Evolutionary conservation across 176 grass and related monocot species (phyloP).

Genomic region (Eleusine coracana): DNA sequence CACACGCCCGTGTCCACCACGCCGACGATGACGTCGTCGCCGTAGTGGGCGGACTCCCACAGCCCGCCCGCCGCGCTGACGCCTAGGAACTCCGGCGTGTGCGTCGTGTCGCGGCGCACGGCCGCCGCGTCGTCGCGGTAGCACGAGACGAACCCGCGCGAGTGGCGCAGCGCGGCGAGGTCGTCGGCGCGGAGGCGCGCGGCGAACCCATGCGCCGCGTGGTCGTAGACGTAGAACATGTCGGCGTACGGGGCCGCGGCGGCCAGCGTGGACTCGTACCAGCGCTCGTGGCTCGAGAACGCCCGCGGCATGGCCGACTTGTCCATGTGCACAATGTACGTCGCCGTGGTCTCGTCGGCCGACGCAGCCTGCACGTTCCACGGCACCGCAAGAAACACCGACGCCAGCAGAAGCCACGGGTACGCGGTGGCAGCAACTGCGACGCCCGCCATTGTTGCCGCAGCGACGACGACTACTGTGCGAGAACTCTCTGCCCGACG

Average conservation of each 20-base stretch:
- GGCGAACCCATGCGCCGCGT: slow-evolving; percentile 72
- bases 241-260: not conserved
- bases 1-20: slow-evolving; percentile 73
- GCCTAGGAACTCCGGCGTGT: slow-evolving; percentile 77
- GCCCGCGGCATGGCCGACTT: slow-evolving; percentile 70
- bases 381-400: not conserved
- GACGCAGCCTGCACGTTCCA: not conserved
- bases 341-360: slow-evolving; percentile 5
- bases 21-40: slow-evolving; percentile 76
- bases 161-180: slow-evolving; percentile 41
- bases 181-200: slow-evolving; percentile 39
- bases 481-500: not conserved
- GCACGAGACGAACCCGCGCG: slow-evolving; percentile 64
- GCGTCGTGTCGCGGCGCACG: slow-evolving; percentile 68
- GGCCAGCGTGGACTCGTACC: slow-evolving; percentile 67
- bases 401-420: not conserved
- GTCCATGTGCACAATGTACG: slow-evolving; percentile 92
- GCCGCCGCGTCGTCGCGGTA: slow-evolving; percentile 56
- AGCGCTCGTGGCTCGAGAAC: slow-evolving; percentile 52
- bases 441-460: not conserved
- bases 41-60: slow-evolving; percentile 52
- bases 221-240: slow-evolving; percentile 71
- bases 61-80: slow-evolving; percentile 28
- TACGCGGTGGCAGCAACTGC: not conserved
- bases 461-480: not conserved